Evolutionary conservation across 2,329 filamentous ascomycete genomes (phyloP), one percentile per base, ranked within the genome.

Genomic region (Tolypocladium sp.): DNA sequence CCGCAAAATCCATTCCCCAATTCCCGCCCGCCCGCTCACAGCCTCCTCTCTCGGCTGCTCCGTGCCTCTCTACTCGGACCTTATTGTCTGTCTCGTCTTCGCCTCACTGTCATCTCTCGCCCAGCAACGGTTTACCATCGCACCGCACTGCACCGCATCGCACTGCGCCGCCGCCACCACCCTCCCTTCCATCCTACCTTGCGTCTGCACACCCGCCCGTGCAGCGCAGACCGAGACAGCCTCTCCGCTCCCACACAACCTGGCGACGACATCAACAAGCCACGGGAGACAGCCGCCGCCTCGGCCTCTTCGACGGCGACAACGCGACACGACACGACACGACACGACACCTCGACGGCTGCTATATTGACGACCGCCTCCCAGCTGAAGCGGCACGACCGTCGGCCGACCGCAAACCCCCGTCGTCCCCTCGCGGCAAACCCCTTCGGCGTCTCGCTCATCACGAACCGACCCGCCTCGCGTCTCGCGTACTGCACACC

Each of bases 61-160:
- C 38, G 33, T 56, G 44, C 49, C 51, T 54, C 30, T 41, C 30
- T 25, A n/a, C n/a, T n/a, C n/a, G n/a, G n/a, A n/a, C n/a, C n/a
- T n/a, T n/a, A 25, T 56, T 40, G 20, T 55, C 37, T 57, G 49
- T 55, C 42, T 58, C 52, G 35, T 56, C 58, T 41, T 42, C 51
- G 15, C 53, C 38, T 55, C 53, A 52, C 41, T 58, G 27, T 37
- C 55, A 44, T 56, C 49, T 33, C 49, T 52, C 12, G 10, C 27
- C 30, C 7, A 12, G 8, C 49, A 35, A 10, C 49, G 17, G 5
- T 2, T 20, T 9, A 13, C 27, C 49, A 30, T 20, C 27, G 27
- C 13, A 30, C 3, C 46, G 46, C 30, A 52, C 3, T 30, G 49
- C 49, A 52, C 20, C 27, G 17, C 49, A 12, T 52, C 49, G 49